Evolutionary conservation across 2,329 filamentous ascomycete genomes (phyloP), one percentile per base, ranked within the genome.

Genomic region (Exserohilum rostratum): DNA sequence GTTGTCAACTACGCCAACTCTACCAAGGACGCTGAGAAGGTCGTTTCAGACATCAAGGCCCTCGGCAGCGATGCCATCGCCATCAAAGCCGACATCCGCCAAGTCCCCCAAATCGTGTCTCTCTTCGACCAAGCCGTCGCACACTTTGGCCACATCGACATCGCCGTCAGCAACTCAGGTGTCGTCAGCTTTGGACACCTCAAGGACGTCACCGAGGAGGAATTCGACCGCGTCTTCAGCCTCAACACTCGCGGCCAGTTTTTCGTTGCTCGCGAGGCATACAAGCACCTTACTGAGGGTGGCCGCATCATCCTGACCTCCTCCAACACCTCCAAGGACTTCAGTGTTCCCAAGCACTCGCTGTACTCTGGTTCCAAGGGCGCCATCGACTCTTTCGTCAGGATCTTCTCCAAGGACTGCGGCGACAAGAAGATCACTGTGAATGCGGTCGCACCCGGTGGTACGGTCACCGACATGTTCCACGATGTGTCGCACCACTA

Each of bases 391-490:
- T 86, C 86, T 43, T 86, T 89, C 78, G 84, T 86, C 61, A 86
- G 87, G 71, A 81, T 83, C 46, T 88, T 90, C 66, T 83, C 87
- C 18, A 87, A 86, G 55, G 87, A 90, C 76, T 88, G 86, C 71
- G 87, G 87, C 56, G 79, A 78, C 60, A 82, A 83, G 70, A 81
- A 84, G 51, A 86, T 89, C 69, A 89, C 87, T 0, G 86, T 87
- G 75, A 90, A 90, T 67, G 86, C 85, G 60, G 85, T 89, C 52
- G 87, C 87, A 2, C 87, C 87, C 2, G 87, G 87, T 53, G 87
- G 87, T 42, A 85, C 89, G 77, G 87, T 88, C 81, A 86, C 82
- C 44, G 88, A 90, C 73, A 90, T 91, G 88, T 90, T 87, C 77
- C 79, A 86, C 58, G 81, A 84, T 72, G 87, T 87, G 73, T 80